Base-by-base conservation (phyloP, 2,329 filamentous ascomycete species). In the Aspergillus sergii region DNA sequence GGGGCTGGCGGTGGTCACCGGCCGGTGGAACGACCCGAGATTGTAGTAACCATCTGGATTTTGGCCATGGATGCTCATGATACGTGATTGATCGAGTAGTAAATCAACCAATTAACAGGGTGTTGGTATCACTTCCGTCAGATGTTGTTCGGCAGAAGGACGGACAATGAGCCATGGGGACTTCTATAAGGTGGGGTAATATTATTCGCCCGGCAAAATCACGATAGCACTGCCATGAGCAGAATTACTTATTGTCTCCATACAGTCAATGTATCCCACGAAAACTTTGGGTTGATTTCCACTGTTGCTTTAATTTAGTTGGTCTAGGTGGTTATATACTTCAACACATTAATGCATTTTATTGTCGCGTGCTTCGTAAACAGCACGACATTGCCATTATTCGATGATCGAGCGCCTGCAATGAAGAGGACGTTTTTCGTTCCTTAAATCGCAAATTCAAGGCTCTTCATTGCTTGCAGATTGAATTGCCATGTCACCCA, bases 21-120 rank as follows among this genome's bases (percentile, higher is more conserved):
- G 60, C 43, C 75, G 81, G 63, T 78, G 78, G 53, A 68, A 76
- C 5, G 68, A 65, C 12, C 75, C 75, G 11, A 78, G 69, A 61
- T 77, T 62, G 60, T 73, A 78, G 60, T 78, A 75, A 12, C 45
- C 9, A 16, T 64, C 60, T 30, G 51, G 16, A 48, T 46, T 39
- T 23, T 21, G 16, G 7, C 16, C 39, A 43, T 53, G 28, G 28
- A 14, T 23, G 26, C 23, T 62, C 59, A 62, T 46, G 14, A 16
- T 61, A 26, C 57, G 3, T 41, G 28, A 16, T n/a, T 9, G 39
- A n/a, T 9, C 28, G 7, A 16, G 11, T 4, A 9, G 23, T 21
- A 19, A 5, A 16, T 53, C 41, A 34, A 36, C 41, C 21, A 30
- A 21, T 10, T 16, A 36, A 28, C 10, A 23, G 10, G 21, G 6